Conservation (phyloP, 2,329 filamentous ascomycete species). For the Tetracladium maxilliforme region DNA sequence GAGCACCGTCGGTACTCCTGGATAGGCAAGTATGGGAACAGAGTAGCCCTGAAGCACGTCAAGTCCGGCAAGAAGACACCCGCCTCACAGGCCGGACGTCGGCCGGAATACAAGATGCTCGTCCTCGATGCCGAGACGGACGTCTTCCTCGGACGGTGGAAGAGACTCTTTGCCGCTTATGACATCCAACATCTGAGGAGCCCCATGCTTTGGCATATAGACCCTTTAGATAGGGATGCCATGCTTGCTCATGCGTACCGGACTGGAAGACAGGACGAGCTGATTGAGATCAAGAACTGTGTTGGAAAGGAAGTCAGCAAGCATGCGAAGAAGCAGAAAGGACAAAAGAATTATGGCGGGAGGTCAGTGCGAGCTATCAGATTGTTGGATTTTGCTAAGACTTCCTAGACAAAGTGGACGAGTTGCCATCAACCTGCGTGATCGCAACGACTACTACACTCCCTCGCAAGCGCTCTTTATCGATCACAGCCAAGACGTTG, state of each 20-base stretch:
- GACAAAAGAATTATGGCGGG: slow-evolving; percentile 11
- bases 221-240: slow-evolving; percentile 61
- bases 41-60: slow-evolving; percentile 40
- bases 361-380: not conserved
- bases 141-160: slow-evolving; percentile 59
- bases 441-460: slow-evolving; percentile 55
- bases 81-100: slow-evolving; percentile 5
- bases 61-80: slow-evolving; percentile 14
- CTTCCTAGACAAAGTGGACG: slow-evolving; percentile 15
- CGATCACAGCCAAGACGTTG: slow-evolving; percentile 44
- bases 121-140: slow-evolving; percentile 52
- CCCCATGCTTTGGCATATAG: slow-evolving; percentile 73
- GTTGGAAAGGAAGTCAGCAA: slow-evolving; percentile 73
- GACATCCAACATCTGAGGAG: slow-evolving; percentile 60
- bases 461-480: slow-evolving; percentile 46
- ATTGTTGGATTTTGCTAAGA: not conserved
- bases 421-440: slow-evolving; percentile 47
- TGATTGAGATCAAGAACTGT: slow-evolving; percentile 57
- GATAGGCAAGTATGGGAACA: slow-evolving; percentile 50
- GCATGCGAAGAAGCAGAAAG: slow-evolving; percentile 54
- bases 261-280: slow-evolving; percentile 41
- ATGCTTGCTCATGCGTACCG: slow-evolving; percentile 55
- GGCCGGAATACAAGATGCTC: slow-evolving; percentile 28
- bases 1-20: slow-evolving; percentile 73
- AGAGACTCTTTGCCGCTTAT: slow-evolving; percentile 50